Conservation (phyloP, 2,329 filamentous ascomycete genomes). For the Leptographium galeiforme region DNA sequence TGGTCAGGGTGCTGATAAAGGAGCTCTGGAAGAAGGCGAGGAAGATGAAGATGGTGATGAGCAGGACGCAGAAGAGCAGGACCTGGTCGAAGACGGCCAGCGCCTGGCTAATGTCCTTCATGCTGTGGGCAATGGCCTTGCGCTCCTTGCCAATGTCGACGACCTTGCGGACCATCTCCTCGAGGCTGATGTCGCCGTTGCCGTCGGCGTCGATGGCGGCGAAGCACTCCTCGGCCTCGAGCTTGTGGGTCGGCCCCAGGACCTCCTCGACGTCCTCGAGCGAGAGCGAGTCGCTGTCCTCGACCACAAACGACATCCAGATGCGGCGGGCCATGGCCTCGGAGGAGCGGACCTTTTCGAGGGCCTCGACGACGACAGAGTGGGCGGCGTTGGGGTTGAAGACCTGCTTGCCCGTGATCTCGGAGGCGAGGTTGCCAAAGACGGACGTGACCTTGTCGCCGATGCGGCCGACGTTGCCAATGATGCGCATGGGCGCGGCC, state of each 20-base stretch:
- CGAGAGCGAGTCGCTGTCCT: slow-evolving; percentile 69
- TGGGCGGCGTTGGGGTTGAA: slow-evolving; percentile 88
- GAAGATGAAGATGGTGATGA: slow-evolving; percentile 76
- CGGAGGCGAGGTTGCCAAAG: slow-evolving; percentile 85
- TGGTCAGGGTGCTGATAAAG: slow-evolving; percentile 75
- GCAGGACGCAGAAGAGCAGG: slow-evolving; percentile 64
- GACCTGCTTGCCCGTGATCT: slow-evolving; percentile 89
- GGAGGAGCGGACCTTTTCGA: slow-evolving; percentile 71
- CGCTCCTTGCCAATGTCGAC: slow-evolving; percentile 73
- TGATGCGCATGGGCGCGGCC: slow-evolving; percentile 63
- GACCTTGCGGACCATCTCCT: slow-evolving; percentile 86
- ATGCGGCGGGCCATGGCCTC: slow-evolving; percentile 89
- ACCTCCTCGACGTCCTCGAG: slow-evolving; percentile 79
- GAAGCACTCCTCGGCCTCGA: slow-evolving; percentile 80
- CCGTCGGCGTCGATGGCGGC: slow-evolving; percentile 66
- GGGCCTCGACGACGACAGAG: slow-evolving; percentile 74
- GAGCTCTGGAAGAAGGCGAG: slow-evolving; percentile 78
- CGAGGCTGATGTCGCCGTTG: slow-evolving; percentile 88
- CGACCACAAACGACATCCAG: slow-evolving; percentile 96
- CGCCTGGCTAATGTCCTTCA: slow-evolving; percentile 95
- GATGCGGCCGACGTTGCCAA: slow-evolving; percentile 61
- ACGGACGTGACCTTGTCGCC: slow-evolving; percentile 89
- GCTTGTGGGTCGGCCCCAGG: slow-evolving; percentile 58
- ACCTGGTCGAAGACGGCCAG: slow-evolving; percentile 83
- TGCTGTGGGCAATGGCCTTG: slow-evolving; percentile 79